Conservation (phyloP, 805 yeast species). For the Wickerhamiella kurtzmanii region DNA sequence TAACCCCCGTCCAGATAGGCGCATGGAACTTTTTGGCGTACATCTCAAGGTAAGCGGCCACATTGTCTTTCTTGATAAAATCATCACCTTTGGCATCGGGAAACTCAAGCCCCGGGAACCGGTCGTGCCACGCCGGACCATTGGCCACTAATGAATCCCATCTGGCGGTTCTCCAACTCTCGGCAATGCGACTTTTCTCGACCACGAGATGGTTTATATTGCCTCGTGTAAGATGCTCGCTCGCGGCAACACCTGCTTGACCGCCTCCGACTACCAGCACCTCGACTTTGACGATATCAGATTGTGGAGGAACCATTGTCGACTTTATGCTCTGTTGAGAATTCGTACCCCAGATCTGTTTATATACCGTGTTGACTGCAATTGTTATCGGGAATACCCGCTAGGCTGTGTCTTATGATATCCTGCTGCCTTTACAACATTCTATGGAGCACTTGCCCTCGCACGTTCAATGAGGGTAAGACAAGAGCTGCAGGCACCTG, state of each 20-base stretch:
- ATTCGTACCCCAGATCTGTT: too few relatives aligned
- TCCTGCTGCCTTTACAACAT: background rate
- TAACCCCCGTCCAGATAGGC: slow-evolving; percentile 8
- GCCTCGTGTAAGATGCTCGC: slow-evolving; percentile 10
- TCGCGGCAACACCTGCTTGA: slow-evolving; percentile 16
- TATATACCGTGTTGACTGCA: background rate
- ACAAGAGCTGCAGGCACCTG: background rate
- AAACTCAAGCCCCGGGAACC: slow-evolving; percentile 11
- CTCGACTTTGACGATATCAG: background rate
- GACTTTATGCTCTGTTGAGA: background rate
- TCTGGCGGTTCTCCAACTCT: slow-evolving; percentile 15
- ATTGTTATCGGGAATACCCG: background rate
- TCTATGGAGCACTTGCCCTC: background rate
- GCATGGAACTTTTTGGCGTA: slow-evolving; percentile 8
- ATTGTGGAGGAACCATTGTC: background rate
- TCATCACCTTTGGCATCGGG: slow-evolving; percentile 3
- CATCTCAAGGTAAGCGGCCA: slow-evolving; percentile 11
- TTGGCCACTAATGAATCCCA: slow-evolving; percentile 16
- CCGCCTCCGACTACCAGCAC: slow-evolving; percentile 16
- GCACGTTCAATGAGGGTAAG: background rate
- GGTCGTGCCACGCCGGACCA: slow-evolving; percentile 17
- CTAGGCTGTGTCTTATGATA: background rate
- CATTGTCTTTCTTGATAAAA: slow-evolving; percentile 8
- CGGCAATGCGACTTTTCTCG: slow-evolving; percentile 10
- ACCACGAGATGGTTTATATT: slow-evolving; percentile 9